phyloP scores from a whole-genome alignment of 2,329 filamentous ascomycete species.

The Sarocladium brachiariae region DNA sequence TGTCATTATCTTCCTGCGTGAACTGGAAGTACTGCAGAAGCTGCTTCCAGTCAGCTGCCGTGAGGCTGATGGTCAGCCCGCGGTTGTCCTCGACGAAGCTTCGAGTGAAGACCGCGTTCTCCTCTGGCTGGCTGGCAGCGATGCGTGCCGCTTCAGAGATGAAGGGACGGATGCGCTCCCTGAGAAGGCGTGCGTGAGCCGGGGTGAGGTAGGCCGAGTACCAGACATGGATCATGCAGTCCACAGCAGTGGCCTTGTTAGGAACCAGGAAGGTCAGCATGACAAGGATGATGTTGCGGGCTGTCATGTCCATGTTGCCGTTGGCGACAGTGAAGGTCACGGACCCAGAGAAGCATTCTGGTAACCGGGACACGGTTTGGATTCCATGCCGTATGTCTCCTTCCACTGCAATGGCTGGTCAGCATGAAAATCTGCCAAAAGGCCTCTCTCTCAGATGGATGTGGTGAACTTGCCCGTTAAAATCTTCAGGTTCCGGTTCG shows the following conservation, averaged over 20 bases:
- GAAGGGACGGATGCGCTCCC: not conserved
- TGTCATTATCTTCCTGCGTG: not conserved
- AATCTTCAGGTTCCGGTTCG: not conserved
- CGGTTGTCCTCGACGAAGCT: not conserved
- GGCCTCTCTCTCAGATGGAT: too few species aligned
- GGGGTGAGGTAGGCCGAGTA: conserved; percentile 14
- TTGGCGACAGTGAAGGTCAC: not conserved
- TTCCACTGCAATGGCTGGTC: not conserved
- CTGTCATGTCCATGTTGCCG: not conserved
- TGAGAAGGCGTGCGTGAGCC: not conserved
- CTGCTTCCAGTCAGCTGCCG: not conserved
- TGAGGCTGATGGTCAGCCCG: not conserved
- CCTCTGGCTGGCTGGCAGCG: not conserved
- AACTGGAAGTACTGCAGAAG: not conserved
- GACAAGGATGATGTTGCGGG: not conserved
- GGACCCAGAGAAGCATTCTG: not conserved
- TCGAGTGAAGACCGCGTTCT: not conserved
- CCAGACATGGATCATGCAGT: conserved; percentile 17
- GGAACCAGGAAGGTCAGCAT: conserved; percentile 7
- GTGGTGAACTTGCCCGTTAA: not conserved
- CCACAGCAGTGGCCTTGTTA: conserved; percentile 10
- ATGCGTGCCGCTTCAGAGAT: not conserved
- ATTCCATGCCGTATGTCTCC: conserved; percentile 5
- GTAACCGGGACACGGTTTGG: not conserved
- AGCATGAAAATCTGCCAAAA: too few species aligned